These are phyloP conservation scores for Pseudomonodictys pantanalensis DNA, from an alignment of 495 filamentous ascomycete genomes.

Conservation along the genomic window DNA sequence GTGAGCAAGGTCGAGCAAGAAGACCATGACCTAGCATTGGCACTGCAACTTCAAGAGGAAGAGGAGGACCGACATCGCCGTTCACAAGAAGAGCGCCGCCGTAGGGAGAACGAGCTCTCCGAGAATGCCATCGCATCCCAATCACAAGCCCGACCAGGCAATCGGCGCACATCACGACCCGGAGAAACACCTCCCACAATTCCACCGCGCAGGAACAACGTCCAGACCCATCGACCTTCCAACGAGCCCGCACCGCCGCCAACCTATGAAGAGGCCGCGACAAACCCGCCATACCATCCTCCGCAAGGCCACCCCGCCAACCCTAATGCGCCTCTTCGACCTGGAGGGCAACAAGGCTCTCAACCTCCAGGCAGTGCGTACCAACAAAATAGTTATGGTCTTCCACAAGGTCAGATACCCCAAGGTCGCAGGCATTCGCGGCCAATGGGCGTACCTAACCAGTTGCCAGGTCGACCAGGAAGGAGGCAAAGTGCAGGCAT, in stretches of 20 bases:
- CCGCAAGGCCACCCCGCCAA: slow-evolving; percentile 57
- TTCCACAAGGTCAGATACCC: neutral
- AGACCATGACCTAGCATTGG: slow-evolving; percentile 75
- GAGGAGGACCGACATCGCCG: slow-evolving; percentile 66
- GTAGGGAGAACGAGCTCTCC: slow-evolving; percentile 45
- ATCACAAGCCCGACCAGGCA: slow-evolving; percentile 23
- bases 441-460: neutral
- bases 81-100: slow-evolving; percentile 41
- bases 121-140: slow-evolving; percentile 60
- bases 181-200: slow-evolving; percentile 36
- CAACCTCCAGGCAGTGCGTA: slow-evolving; percentile 19
- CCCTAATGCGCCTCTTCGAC: slow-evolving; percentile 44
- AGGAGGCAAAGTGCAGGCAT: slow-evolving; percentile 22
- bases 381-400: neutral
- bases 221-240: slow-evolving; percentile 28
- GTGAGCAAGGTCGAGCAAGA: slow-evolving; percentile 55
- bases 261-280: slow-evolving; percentile 76
- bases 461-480: slow-evolving; percentile 6
- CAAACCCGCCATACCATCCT: slow-evolving; percentile 60
- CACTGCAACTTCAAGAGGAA: slow-evolving; percentile 79
- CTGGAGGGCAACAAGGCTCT: no score
- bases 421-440: slow-evolving; percentile 5
- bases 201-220: slow-evolving; percentile 39
- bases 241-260: slow-evolving; percentile 62
- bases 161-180: slow-evolving; percentile 20